A percentile compares a stretch with the other conserved stretches of the same genome.
Evolutionary conservation across 208 protist genomes (phyloP).

Genomic region (Leishmania lainsoni): DNA sequence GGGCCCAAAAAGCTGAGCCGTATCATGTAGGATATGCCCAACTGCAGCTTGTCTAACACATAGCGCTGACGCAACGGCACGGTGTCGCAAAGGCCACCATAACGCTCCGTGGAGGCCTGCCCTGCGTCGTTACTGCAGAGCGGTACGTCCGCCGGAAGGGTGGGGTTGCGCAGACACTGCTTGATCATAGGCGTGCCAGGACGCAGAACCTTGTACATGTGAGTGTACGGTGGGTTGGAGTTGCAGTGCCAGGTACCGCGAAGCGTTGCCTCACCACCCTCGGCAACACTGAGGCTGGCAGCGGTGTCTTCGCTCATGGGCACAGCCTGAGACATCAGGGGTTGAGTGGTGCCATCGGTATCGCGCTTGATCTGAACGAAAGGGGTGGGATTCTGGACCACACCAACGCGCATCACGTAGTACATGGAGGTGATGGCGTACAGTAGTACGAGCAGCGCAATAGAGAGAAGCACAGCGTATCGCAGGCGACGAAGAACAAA

Average conservation of each 20-base stretch:
- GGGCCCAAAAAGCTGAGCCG: conserved; percentile 47
- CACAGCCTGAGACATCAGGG: neutral
- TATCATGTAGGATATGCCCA: conserved; percentile 34
- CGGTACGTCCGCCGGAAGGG: conserved; percentile 18
- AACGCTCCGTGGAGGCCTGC: neutral
- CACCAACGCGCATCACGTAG: conserved; percentile 32
- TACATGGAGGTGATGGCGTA: conserved; percentile 21
- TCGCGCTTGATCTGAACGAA: neutral
- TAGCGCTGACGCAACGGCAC: conserved; percentile 36
- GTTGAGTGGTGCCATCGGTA: neutral
- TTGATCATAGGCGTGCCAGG: conserved; percentile 3
- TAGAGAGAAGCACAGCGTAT: conserved; percentile 13
- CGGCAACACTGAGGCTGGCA: neutral
- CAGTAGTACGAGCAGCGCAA: conserved; percentile 8
- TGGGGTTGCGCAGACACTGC: conserved; percentile 31
- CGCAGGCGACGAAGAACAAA: conserved; percentile 22
- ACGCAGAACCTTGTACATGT: conserved; percentile 11
- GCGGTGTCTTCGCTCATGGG: neutral
- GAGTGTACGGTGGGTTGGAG: neutral
- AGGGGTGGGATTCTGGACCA: neutral
- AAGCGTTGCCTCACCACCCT: neutral
- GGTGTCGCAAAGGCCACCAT: neutral
- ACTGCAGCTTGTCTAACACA: conserved; percentile 24
- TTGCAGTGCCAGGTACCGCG: neutral
- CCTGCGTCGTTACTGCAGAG: conserved; percentile 7